Conservation (phyloP, 352 stramenopile species). For the Peronospora destructor region DNA sequence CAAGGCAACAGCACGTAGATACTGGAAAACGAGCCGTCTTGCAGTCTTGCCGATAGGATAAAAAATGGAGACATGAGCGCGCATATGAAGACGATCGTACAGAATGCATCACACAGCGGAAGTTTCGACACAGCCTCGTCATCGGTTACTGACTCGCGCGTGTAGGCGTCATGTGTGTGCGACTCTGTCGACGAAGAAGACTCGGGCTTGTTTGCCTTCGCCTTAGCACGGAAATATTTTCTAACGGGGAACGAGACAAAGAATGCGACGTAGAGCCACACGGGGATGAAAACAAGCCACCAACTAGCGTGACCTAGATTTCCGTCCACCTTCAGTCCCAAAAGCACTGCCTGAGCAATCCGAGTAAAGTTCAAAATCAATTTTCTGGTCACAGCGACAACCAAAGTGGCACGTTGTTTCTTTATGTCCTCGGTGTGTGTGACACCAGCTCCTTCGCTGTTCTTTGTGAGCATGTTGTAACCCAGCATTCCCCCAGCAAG, state of each 20-base stretch:
- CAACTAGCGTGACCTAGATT: slow-evolving; percentile 48
- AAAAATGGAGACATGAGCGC: slow-evolving; percentile 71
- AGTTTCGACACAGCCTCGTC: slow-evolving; percentile 51
- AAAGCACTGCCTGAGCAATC: slow-evolving; percentile 52
- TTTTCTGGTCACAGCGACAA: slow-evolving; percentile 33
- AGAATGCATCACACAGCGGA: slow-evolving; percentile 46
- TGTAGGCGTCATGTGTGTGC: slow-evolving; percentile 63
- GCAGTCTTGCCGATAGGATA: slow-evolving; percentile 66
- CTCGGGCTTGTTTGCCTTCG: slow-evolving; percentile 35
- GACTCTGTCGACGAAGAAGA: slow-evolving; percentile 28
- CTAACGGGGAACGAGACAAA: slow-evolving; percentile 47
- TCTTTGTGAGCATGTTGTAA: slow-evolving; percentile 66
- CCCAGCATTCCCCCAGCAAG: slow-evolving; percentile 47
- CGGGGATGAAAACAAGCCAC: slow-evolving; percentile 74
- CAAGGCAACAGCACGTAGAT: slow-evolving; percentile 78
- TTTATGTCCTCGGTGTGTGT: slow-evolving; percentile 66
- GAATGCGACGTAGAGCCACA: slow-evolving; percentile 71
- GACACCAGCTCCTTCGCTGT: slow-evolving; percentile 65
- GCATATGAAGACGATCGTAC: slow-evolving; percentile 45
- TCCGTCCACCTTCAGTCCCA: slow-evolving; percentile 66
- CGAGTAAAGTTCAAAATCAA: slow-evolving; percentile 45
- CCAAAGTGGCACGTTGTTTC: slow-evolving; percentile 40
- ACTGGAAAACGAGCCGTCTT: slow-evolving; percentile 62
- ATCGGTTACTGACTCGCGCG: slow-evolving; percentile 57
- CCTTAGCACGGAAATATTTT: slow-evolving; percentile 44